Percentiles rank a stretch among this genome's conserved stretches.
Evolutionary conservation across 106 monocot genomes (phyloP).

Genomic region (Platanthera zijinensis): DNA sequence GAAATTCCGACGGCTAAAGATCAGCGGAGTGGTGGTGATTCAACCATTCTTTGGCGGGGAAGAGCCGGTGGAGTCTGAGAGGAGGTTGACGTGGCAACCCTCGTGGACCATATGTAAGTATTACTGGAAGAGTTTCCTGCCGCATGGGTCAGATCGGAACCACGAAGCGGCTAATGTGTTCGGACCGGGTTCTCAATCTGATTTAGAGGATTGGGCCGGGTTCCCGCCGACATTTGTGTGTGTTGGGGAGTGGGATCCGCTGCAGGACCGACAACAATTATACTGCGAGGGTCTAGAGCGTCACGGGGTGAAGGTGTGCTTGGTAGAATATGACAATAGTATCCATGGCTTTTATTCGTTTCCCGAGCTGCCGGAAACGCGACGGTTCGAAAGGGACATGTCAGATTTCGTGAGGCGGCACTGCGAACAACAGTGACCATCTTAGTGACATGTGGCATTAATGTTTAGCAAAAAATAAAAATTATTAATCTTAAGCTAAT

Average conservation of each 20-base stretch:
- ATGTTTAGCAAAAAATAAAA: too few species aligned
- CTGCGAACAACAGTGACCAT: too few species aligned
- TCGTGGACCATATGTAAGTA: not conserved
- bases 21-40: not conserved
- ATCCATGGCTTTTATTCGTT: constrained; percentile 5
- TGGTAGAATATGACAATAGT: constrained; percentile 16
- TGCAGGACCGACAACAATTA: constrained; percentile 34
- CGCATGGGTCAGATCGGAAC: not conserved
- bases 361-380: too few species aligned
- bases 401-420: too few species aligned
- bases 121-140: not conserved
- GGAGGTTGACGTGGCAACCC: not conserved
- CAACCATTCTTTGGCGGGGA: not conserved
- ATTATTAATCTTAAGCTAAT: too few species aligned
- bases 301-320: constrained; percentile 12
- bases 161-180: constrained; percentile 5
- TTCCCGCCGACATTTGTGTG: constrained; percentile 14
- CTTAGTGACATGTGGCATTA: too few species aligned
- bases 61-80: not conserved
- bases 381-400: too few species aligned
- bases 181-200: not conserved
- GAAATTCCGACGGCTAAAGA: not conserved
- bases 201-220: not conserved
- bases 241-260: constrained; percentile 25
- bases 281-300: constrained; percentile 22